Base-by-base conservation (phyloP, 1,139 yeast genomes). In the Suhomyces chickasaworum region DNA sequence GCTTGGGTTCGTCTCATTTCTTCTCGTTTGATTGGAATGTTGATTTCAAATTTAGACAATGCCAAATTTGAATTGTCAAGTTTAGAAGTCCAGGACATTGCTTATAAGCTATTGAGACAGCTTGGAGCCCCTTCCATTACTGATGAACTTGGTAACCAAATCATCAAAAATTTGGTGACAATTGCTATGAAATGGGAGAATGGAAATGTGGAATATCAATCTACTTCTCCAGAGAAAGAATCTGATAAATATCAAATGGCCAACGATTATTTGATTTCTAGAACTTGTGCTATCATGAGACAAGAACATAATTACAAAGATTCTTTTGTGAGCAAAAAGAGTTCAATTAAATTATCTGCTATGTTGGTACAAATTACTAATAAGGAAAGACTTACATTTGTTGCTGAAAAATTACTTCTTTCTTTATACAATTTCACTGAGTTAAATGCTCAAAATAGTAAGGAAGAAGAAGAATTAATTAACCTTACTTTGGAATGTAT, bases 1-100 rank as follows among this genome's bases (percentile, higher is more conserved):
- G 77, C 95, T 0, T 91, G 98, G 98, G 86, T 91, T 10, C 81
- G 98, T 58, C 72, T 87, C 46, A 71, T 80, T 4, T 69, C 95
- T 0, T 71, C 86, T n/a, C 74, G 91, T 43, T 69, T 89, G 39
- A 64, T 84, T 34, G 83, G 84, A 1, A 60, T 69, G 3, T 61
- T 85, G 39, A 67, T 87, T 42, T 58, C 73, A 3, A 75, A 75
- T 47, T 50, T 71, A 34, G 72, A 69, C 15, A 60, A 64, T 6
- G 55, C 70, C 20, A 69, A 70, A 39, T 64, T 73, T 44, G 59
- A 59, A 7, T 40, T 68, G 8, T 59, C 69, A 10, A 62, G 61
- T 29, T 65, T 67, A 35, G 78, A 79, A 41, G 58, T 86, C 23
- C 95, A 87, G 61, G 77, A 80, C 0, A 77, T 86, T 39, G 88